Conservation (phyloP, 2,329 filamentous ascomycete species). For the Ophiostoma novo-ulmi region DNA sequence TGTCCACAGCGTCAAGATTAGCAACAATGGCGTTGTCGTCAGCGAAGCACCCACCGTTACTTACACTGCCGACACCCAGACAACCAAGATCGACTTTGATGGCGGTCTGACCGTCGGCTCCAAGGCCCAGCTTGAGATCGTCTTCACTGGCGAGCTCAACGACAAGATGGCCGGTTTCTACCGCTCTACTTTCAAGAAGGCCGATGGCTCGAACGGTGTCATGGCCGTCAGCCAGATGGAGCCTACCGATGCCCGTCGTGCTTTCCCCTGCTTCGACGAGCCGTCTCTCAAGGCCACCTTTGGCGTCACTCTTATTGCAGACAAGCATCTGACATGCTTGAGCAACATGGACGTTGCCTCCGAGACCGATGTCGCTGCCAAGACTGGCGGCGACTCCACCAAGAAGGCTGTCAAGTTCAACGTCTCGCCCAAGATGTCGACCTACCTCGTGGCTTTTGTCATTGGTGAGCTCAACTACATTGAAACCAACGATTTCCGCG, state of each 20-base stretch:
- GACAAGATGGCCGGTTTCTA: conserved; percentile 90
- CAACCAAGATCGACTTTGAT: conserved; percentile 73
- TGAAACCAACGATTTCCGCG: conserved; percentile 84
- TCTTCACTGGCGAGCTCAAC: conserved; percentile 73
- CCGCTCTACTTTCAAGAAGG: conserved; percentile 82
- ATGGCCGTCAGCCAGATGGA: conserved; percentile 95
- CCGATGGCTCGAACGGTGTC: conserved; percentile 72
- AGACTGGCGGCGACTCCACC: conserved; percentile 51
- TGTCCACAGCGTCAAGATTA: conserved; percentile 68
- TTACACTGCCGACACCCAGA: conserved; percentile 74
- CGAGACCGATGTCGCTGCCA: conserved; percentile 66
- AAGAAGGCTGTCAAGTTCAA: conserved; percentile 90
- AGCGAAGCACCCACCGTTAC: conserved; percentile 62
- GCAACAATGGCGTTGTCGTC: conserved; percentile 51
- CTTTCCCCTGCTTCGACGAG: conserved; percentile 96
- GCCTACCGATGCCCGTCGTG: conserved; percentile 84
- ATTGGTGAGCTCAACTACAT: conserved; percentile 91
- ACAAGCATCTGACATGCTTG: conserved; percentile 83
- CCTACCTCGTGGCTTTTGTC: conserved; percentile 90
- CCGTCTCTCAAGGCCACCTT: conserved; percentile 90
- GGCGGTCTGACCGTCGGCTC: conserved; percentile 66
- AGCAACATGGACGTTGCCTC: conserved; percentile 94
- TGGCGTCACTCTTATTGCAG: conserved; percentile 83
- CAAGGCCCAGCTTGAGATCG: conserved; percentile 72
- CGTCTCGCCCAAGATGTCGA: conserved; percentile 90